Evolutionary conservation across 148 eudicot genomes (phyloP).

Genomic region (Rhododendron simsii): DNA sequence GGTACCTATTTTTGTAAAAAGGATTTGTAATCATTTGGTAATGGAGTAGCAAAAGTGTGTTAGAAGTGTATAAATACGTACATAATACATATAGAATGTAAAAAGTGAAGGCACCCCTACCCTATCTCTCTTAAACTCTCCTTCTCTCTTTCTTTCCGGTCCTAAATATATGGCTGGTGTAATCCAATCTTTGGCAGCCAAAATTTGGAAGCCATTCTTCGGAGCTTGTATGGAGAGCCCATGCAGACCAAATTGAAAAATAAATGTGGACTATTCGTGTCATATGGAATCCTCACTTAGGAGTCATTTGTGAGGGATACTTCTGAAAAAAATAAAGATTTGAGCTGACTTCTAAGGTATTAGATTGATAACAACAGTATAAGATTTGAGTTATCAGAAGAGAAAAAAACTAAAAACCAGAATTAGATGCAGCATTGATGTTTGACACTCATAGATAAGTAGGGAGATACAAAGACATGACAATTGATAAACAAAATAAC

Average conservation of each 20-base stretch:
- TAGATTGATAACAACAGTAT: neutral
- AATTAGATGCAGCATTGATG: neutral
- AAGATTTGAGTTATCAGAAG: neutral
- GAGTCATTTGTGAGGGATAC: neutral
- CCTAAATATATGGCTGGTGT: neutral
- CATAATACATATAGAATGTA: neutral
- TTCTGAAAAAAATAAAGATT: too few relatives aligned
- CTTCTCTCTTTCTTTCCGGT: neutral
- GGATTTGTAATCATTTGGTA: neutral
- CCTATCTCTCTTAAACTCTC: neutral
- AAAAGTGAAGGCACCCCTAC: neutral
- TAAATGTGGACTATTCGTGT: neutral
- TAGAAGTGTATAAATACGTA: neutral
- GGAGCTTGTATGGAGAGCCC: neutral
- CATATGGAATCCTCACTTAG: neutral
- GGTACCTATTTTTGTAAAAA: neutral
- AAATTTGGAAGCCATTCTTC: neutral
- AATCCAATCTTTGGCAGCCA: neutral
- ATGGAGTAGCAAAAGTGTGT: neutral
- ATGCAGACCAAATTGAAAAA: neutral
- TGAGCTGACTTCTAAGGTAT: too few relatives aligned
- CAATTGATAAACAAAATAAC: neutral
- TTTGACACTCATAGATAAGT: neutral
- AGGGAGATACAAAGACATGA: too few relatives aligned
- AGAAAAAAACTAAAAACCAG: neutral